Evolutionary conservation across 495 filamentous ascomycete genomes (phyloP), one percentile per base, ranked within the genome.

Genomic region (Neurospora sp.): DNA sequence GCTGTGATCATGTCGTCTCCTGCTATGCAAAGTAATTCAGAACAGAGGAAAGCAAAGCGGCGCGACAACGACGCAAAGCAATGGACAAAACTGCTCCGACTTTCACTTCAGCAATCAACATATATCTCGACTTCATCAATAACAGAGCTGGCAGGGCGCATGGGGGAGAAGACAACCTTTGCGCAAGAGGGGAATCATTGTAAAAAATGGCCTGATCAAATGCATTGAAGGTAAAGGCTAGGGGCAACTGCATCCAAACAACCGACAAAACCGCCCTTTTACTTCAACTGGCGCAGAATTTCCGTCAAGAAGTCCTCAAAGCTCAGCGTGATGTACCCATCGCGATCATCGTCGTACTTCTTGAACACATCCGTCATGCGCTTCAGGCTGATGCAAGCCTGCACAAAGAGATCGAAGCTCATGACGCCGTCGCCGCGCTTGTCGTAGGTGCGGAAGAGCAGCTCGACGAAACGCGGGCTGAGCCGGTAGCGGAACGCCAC

Each of bases 361-460:
- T 99, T 99, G 81, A 99, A 99, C 24, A 98, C 95, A 81, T 99
- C 96, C 74, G 96, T 99, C 95, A 99, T 98, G 73, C 96, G 87
- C 88, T 97, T 96, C 77, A 99, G 85, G 79, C 89, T 92, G 78
- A 99, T 99, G 80, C 96, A 98, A 38, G 93, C 94, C 85, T 99
- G 96, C 75, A 99, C 96, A 81, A 98, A 99, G 69, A 99, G 83
- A 86, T 99, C 96, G 78, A 99, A 98, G 82, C 91, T 93, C 87
- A 99, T 94, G 54, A 90, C 92, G 71, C 85, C 85, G 73, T 89
- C 87, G 48, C 82, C 81, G 69, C 86, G 82, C 82, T 89, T 89
- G 78, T 89, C 87, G 77, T 87, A 89, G 24, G 85, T 88, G 70
- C 81, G 79, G 82, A 97, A 99, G 37, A 99, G 82, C 71, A 96